phyloP scores from a whole-genome alignment of 2,329 filamentous ascomycete genomes.

The Penicillium sp. region DNA sequence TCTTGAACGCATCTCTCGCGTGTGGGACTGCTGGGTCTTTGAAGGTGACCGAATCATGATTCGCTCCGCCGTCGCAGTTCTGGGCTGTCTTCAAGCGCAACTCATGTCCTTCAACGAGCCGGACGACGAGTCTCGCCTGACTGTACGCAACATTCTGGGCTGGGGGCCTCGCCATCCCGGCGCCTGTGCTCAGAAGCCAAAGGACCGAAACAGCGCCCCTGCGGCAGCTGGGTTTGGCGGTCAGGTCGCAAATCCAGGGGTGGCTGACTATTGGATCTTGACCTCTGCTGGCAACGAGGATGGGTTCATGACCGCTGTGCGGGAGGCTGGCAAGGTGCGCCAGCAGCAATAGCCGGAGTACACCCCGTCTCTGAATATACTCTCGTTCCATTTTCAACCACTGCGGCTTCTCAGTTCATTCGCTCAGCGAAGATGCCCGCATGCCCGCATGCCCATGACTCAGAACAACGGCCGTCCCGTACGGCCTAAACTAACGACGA shows the following conservation, averaged over 20 bases:
- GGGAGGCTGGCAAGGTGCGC: constrained; percentile 46
- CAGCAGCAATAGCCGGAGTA: constrained; percentile 15
- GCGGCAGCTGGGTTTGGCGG: constrained; percentile 38
- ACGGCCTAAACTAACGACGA: constrained; percentile 12
- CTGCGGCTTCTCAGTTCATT: background rate
- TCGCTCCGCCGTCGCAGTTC: constrained; percentile 46
- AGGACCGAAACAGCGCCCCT: constrained; percentile 41
- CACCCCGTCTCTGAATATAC: background rate
- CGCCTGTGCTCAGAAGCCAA: constrained; percentile 28
- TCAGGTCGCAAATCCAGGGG: constrained; percentile 36
- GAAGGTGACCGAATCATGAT: constrained; percentile 58
- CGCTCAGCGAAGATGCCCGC: background rate
- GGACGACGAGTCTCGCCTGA: constrained; percentile 39
- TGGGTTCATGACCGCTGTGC: constrained; percentile 45
- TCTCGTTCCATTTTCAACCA: background rate
- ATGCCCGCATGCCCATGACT: constrained; percentile 1
- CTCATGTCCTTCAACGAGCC: constrained; percentile 41
- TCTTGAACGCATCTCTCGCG: constrained; percentile 55
- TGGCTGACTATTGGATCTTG: constrained; percentile 46
- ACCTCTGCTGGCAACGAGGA: constrained; percentile 42
- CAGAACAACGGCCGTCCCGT: background rate
- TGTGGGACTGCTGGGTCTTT: constrained; percentile 65
- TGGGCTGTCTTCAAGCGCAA: constrained; percentile 47
- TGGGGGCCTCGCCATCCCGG: constrained; percentile 40
- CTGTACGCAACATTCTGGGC: constrained; percentile 36